Evolutionary conservation across 2,329 filamentous ascomycete genomes (phyloP).

Genomic region (Coniella vitis): DNA sequence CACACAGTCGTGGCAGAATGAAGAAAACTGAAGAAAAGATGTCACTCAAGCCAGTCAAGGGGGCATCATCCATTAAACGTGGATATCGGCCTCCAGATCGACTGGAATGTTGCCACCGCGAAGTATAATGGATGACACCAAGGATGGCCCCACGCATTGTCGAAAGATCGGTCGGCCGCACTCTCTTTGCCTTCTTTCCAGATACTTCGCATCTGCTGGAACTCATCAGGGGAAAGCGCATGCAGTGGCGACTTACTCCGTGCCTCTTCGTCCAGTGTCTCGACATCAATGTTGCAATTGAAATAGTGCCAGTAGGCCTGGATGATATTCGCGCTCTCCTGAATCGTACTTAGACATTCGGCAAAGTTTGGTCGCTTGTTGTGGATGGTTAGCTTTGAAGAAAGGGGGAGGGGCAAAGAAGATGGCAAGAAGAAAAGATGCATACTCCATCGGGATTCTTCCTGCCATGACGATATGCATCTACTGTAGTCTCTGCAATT

Average conservation of each 20-base stretch:
- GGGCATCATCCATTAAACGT: neutral
- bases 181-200: slow-evolving; percentile 15
- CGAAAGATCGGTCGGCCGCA: neutral
- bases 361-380: slow-evolving; percentile 2
- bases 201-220: slow-evolving; percentile 29
- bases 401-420: neutral
- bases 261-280: slow-evolving; percentile 22
- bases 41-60: too few relatives aligned
- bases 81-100: slow-evolving; percentile 28
- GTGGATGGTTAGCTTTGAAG: neutral
- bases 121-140: slow-evolving; percentile 34
- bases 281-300: slow-evolving; percentile 29
- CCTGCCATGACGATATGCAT: slow-evolving; percentile 35
- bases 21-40: too few relatives aligned
- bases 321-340: slow-evolving; percentile 38
- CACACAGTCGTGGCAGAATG: too few relatives aligned
- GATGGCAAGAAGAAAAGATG: neutral
- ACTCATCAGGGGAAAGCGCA: slow-evolving; percentile 18
- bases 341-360: slow-evolving; percentile 30
- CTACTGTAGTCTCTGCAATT: slow-evolving; percentile 31
- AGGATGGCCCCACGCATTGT: neutral
- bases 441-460: slow-evolving; percentile 14
- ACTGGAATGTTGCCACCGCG: slow-evolving; percentile 39
- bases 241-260: slow-evolving; percentile 23
- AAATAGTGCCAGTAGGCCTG: slow-evolving; percentile 47